phyloP scores from a whole-genome alignment of 2,329 filamentous ascomycete genomes.

The Aspergillus sp. region DNA sequence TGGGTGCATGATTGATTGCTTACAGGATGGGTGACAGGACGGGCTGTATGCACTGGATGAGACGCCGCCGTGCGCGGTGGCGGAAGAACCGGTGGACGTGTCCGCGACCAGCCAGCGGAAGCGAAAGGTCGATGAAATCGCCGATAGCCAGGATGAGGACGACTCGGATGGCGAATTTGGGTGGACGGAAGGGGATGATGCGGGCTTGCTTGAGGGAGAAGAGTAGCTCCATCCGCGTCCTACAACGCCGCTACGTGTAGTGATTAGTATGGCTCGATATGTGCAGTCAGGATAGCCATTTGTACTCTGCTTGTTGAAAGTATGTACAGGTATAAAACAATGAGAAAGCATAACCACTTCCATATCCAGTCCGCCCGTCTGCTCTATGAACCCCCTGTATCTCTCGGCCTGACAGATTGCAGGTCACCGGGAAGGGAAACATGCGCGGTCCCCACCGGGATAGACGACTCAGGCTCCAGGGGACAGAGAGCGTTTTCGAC shows the following conservation, averaged over 20 bases:
- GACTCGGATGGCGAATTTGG: constrained; percentile 32
- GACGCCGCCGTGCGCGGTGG: constrained; percentile 4
- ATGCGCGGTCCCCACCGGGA: not conserved
- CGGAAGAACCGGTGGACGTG: constrained; percentile 10
- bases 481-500: constrained; percentile 24
- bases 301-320: not conserved
- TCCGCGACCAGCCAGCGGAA: constrained; percentile 30
- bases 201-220: constrained; percentile 9
- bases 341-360: not conserved
- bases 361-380: not conserved
- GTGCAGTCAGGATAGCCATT: not conserved
- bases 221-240: not conserved
- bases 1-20: not conserved
- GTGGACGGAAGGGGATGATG: constrained; percentile 25
- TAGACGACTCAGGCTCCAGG: constrained; percentile 14
- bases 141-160: constrained; percentile 45
- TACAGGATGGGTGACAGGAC: constrained; percentile 8
- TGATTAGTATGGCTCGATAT: not conserved
- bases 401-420: not conserved
- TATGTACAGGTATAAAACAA: not conserved
- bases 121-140: constrained; percentile 44
- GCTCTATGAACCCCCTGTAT: not conserved
- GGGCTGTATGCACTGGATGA: constrained; percentile 13
- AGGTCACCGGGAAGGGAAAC: not conserved
- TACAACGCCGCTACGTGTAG: not conserved